These are phyloP conservation scores for Aspergillus flavus DNA, from an alignment of 2,329 filamentous ascomycete genomes.

Conservation along the genomic window DNA sequence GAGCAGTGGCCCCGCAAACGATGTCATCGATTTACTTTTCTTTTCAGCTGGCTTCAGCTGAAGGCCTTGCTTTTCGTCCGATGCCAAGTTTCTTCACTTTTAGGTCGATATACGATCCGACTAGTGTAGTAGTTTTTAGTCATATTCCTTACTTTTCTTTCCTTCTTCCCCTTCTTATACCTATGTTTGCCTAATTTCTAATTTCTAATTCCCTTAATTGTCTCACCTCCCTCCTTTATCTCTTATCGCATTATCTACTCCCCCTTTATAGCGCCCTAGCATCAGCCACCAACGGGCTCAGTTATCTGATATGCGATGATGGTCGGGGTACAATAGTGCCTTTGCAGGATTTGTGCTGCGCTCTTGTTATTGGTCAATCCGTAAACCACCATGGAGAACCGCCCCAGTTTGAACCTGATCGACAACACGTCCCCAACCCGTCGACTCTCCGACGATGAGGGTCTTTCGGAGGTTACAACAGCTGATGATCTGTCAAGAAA, in stretches of 20 bases:
- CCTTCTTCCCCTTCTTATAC: not conserved
- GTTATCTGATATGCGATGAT: not conserved
- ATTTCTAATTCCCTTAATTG: not conserved
- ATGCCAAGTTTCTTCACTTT: conserved; percentile 1
- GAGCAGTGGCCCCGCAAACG: conserved; percentile 14
- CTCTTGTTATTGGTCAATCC: not conserved
- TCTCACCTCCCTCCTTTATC: not conserved
- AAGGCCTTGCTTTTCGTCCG: conserved; percentile 1
- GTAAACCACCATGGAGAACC: conserved; percentile 28
- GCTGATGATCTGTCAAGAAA: conserved; percentile 14
- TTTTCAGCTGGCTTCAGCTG: not conserved
- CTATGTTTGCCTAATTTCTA: not conserved
- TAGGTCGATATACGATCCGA: not conserved
- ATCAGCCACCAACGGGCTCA: not conserved
- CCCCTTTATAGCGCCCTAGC: not conserved
- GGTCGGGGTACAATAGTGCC: not conserved
- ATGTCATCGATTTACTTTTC: conserved; percentile 24
- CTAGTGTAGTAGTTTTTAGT: not conserved
- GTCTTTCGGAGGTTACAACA: conserved; percentile 17
- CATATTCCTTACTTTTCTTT: not conserved
- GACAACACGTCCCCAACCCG: conserved; percentile 42
- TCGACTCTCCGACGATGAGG: conserved; percentile 25
- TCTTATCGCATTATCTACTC: conserved; percentile 1
- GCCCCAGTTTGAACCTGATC: conserved; percentile 37
- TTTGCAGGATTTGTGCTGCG: not conserved